Conservation (phyloP, 1,284 basidiomycete genomes). For the Ganoderma lucidum region DNA sequence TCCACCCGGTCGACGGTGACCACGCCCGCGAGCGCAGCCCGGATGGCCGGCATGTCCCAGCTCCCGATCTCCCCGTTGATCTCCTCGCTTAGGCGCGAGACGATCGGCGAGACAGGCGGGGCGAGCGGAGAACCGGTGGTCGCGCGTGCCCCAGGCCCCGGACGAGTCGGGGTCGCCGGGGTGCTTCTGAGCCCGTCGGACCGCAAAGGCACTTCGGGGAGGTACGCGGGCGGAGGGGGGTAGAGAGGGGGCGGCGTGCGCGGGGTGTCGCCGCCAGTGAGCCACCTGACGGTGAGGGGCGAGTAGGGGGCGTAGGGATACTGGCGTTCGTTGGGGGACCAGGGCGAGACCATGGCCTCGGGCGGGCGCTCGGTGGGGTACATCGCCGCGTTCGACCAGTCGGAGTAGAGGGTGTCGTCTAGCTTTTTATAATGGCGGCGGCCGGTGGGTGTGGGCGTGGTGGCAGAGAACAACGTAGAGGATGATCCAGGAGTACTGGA, state of each 20-base stretch:
- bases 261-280: slow-evolving; percentile 10
- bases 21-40: not conserved
- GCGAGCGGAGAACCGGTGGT: not conserved
- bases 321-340: slow-evolving; percentile 38
- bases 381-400: slow-evolving; percentile 28
- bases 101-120: slow-evolving; percentile 24
- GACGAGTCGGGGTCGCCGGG: slow-evolving; percentile 17
- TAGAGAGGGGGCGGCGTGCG: slow-evolving; percentile 35
- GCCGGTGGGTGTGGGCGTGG: slow-evolving; percentile 20
- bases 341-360: slow-evolving; percentile 38
- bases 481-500: slow-evolving; percentile 12
- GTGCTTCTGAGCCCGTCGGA: slow-evolving; percentile 12
- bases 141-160: not conserved
- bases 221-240: slow-evolving; percentile 34
- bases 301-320: slow-evolving; percentile 30
- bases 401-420: slow-evolving; percentile 31
- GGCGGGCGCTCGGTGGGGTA: slow-evolving; percentile 31
- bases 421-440: slow-evolving; percentile 34
- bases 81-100: slow-evolving; percentile 24
- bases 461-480: slow-evolving; percentile 19
- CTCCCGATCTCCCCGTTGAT: slow-evolving; percentile 26
- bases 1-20: not conserved
- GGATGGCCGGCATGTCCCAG: slow-evolving; percentile 15
- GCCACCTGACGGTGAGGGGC: slow-evolving; percentile 6
- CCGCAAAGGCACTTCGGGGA: slow-evolving; percentile 31